Base-by-base conservation (phyloP, 192 early-diverging fungal genomes). In the Diversispora epigaea region DNA sequence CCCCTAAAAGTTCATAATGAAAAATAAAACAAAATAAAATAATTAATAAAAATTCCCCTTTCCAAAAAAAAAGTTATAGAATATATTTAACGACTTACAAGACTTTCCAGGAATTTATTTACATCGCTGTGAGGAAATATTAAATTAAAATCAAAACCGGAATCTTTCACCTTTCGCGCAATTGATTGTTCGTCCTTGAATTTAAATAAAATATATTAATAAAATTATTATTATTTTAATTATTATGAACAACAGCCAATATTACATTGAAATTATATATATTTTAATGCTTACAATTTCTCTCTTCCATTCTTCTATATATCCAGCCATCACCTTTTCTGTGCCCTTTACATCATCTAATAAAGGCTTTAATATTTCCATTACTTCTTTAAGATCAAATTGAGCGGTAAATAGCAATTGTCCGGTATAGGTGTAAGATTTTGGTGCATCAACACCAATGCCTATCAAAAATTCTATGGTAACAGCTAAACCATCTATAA, bases 361-460 rank as follows among this genome's bases (percentile, higher is more conserved):
- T 11, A 85, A 77, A 68, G 83, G 74, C 39, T 77, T 72, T 67
- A 86, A 57, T 15, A 81, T 41, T 50, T 86, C 80, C 25, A 74
- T 21, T 3, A 89, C 62, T 40, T 83, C 82, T 4, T 72, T 15
- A 17, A 87, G 67, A n/a, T 89, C 83, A 67, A 91, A 80, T 40
- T 73, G 78, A 6, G 83, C 81, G n/a, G 75, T 80, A 45, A 82
- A 82, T 67, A 93, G 75, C 45, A 93, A 80, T 66, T 84, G 86
- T 44, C 85, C 90, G 58, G 90, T 83, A 82, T 82, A 86, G 52
- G 82, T 84, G 82, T 85, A 90, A 11, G 87, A 89, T 54, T 87
- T 82, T 21, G 93, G 92, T 1, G 88, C 85, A 79, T 95, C 93
- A 45, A 86, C 82, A 9, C 87, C 85, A 54, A 92, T 80, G 73